These are phyloP conservation scores for Phaeosphaeria sp. DNA, from an alignment of 2,329 filamentous ascomycete species.

Conservation along the genomic window DNA sequence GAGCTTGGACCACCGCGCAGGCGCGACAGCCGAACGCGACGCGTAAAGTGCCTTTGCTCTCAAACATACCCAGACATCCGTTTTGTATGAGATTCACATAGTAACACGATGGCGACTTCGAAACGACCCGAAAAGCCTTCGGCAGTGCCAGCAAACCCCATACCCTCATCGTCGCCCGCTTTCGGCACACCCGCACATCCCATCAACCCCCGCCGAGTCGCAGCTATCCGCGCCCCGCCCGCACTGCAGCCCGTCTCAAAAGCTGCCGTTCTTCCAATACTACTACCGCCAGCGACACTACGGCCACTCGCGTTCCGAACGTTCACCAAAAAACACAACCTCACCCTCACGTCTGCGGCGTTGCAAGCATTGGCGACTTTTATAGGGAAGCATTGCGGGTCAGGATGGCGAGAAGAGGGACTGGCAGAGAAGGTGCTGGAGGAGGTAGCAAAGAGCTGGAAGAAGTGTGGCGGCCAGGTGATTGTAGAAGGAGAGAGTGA, in stretches of 20 bases:
- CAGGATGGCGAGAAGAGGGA: slow-evolving; percentile 95
- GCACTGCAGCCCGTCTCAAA: slow-evolving; percentile 59
- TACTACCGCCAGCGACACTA: slow-evolving; percentile 85
- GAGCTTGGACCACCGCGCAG: slow-evolving; percentile 11
- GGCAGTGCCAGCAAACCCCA: slow-evolving; percentile 58
- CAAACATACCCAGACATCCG: not conserved
- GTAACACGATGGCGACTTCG: slow-evolving; percentile 34
- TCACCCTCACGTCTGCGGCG: slow-evolving; percentile 88
- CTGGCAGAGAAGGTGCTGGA: slow-evolving; percentile 91
- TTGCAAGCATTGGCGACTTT: slow-evolving; percentile 86
- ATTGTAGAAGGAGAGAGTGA: slow-evolving; percentile 84
- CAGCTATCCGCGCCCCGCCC: slow-evolving; percentile 54
- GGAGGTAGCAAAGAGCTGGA: slow-evolving; percentile 91
- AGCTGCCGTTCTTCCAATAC: slow-evolving; percentile 79
- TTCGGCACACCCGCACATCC: slow-evolving; percentile 88
- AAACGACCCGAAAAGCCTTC: slow-evolving; percentile 41
- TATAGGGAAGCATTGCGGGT: slow-evolving; percentile 91
- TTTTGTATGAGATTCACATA: slow-evolving; percentile 6
- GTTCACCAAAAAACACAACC: slow-evolving; percentile 96
- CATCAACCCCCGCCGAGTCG: slow-evolving; percentile 62
- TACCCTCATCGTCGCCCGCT: slow-evolving; percentile 87
- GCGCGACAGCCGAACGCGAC: slow-evolving; percentile 21
- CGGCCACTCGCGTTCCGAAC: slow-evolving; percentile 92
- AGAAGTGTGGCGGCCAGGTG: slow-evolving; percentile 83
- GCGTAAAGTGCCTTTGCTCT: slow-evolving; percentile 23